Base-by-base conservation (phyloP, 2,329 filamentous ascomycete species). In the Nannizziopsis arthrosporioides region DNA sequence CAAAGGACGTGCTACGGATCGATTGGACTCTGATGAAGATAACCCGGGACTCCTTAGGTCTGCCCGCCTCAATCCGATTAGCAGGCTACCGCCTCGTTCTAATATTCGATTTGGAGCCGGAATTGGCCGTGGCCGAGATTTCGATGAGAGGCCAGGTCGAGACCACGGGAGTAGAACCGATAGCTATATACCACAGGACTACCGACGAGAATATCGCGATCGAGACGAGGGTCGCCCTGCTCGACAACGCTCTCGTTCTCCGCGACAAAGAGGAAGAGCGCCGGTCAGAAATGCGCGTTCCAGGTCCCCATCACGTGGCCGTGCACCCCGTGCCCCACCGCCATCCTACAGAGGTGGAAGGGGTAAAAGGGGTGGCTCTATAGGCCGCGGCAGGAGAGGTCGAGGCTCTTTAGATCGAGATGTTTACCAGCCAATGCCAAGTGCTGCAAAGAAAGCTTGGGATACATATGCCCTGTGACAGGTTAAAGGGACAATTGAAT, bases 51-150 rank as follows among this genome's bases (percentile, higher is more conserved):
- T 64, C 51, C 53, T 58, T 22, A 56, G 58, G 12, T 54, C 56
- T 40, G 49, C 61, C 49, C 58, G 56, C 50, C 56, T 58, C 18
- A 57, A 56, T 8, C 54, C 58, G n/a, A 53, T 61, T 19, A 56
- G 53, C 18, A 55, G 57, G 18, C 55, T 58, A 12, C 51, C 54
- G 12, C 59, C 51, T 35, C 63, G 65, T 15, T 55, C 59, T 8
- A 58, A 61, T 44, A 69, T 69, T 22, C 62, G 60, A 6, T 62
- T 69, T 44, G 61, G 59, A 17, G 58, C 51, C 30, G 58, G 57
- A 5, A 58, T 63, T 18, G 63, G 61, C 10, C 54, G 57, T 34
- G 57, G 59, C 18, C 57, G 54, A 45, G 57, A 58, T 44, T 51
- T 60, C 14, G 56, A 51, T 12, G 53, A 50, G 48, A 52, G 51